Conservation (phyloP, 2,329 filamentous ascomycete genomes). For the Colletotrichum agaves region DNA sequence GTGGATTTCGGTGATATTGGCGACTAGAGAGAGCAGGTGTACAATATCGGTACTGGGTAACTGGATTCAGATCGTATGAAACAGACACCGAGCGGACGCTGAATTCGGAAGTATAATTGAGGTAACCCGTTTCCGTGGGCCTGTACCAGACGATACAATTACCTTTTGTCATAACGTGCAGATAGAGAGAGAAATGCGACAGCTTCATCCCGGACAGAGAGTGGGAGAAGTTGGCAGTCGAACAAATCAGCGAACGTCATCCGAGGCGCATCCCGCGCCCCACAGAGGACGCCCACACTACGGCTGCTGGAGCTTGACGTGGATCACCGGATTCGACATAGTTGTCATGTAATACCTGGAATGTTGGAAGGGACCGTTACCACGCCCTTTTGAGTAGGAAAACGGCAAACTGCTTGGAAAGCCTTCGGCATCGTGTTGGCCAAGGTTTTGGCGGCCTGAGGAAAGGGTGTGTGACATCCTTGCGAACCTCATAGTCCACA, state of each 20-base stretch:
- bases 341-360: constrained; percentile 25
- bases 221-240: constrained; percentile 34
- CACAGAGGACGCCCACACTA: constrained; percentile 32
- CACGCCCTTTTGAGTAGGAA: constrained; percentile 6
- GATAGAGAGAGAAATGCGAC: constrained; percentile 34
- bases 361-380: constrained; percentile 31
- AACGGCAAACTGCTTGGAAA: constrained; percentile 1
- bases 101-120: constrained; percentile 20
- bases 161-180: constrained; percentile 39
- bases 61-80: constrained; percentile 8
- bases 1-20: constrained; percentile 21
- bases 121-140: constrained; percentile 18
- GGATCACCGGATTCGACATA: constrained; percentile 37
- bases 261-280: constrained; percentile 35
- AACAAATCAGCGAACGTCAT: constrained; percentile 38
- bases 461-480: background rate
- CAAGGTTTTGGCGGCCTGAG: background rate
- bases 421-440: background rate
- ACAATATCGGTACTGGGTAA: constrained; percentile 13
- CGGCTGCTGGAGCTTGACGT: constrained; percentile 29
- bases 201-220: constrained; percentile 37
- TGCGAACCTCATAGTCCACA: background rate
- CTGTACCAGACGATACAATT: constrained; percentile 28
- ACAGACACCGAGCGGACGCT: background rate
- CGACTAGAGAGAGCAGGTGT: constrained; percentile 5